Base-by-base conservation (phyloP, 495 filamentous ascomycete species). In the Penicillium cataractarum region DNA sequence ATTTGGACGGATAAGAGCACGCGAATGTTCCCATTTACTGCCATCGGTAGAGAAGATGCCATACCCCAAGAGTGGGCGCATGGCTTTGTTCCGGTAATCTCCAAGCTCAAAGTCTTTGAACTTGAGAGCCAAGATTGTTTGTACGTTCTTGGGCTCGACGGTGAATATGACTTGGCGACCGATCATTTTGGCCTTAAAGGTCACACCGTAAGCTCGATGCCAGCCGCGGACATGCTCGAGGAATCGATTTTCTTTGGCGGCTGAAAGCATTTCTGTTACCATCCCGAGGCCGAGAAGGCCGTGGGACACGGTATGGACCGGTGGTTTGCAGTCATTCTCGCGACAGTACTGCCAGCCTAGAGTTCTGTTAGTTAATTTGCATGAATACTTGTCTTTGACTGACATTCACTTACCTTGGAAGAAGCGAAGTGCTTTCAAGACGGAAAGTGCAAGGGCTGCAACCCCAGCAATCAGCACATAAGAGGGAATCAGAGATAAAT, bases 11-110 rank as follows among this genome's bases (percentile, higher is more conserved):
- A 92, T 71, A 49, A 90, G 74, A 0, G 84, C 80, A 3, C 89
- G 74, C 7, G 87, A 88, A 55, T 86, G 81, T 63, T 85, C 83
- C 91, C 90, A 94, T 10, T 67, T 71, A 13, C 76, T 73, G 15
- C 90, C 91, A 65, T 91, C 85, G 4, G 80, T 78, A 1, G 87
- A 88, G 69, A 94, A 93, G 61, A 93, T 88, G 26, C 90, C 90
- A 46, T 83, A 68, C 8, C 90, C 90, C 1, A 92, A 68, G 4
- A 92, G 65, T 0, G 85, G 85, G 24, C 63, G 71, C 72, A 89
- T 82, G 32, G 69, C 75, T 0, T 73, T 69, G 10, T 75, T 64
- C 17, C 88, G 78, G 13, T 72, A 42, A 15, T 78, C 68, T 2
- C 84, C 86, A 2, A 92, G 68, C 13, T 78, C 77, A 71, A 84